These are phyloP conservation scores for Zygosaccharomyces pseudobailii DNA, from an alignment of 1,139 yeast species.

Conservation along the genomic window DNA sequence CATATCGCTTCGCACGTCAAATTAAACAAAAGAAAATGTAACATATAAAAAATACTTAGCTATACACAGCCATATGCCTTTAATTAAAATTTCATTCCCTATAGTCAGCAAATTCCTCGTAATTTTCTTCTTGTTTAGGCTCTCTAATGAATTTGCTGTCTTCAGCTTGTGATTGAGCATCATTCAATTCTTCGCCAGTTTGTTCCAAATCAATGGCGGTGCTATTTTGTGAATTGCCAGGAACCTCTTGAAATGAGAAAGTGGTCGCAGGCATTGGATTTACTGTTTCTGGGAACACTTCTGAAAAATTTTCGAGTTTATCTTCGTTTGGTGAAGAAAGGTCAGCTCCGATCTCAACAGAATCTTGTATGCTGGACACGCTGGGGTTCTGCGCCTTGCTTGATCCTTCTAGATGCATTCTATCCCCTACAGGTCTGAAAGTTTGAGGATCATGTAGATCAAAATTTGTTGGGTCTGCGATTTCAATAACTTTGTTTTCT, in stretches of 20 bases:
- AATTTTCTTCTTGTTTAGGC: not conserved
- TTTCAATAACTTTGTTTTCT: conserved; percentile 2
- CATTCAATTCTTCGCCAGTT: not conserved
- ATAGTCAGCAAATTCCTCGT: too few relatives aligned
- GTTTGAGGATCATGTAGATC: not conserved
- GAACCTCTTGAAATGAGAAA: not conserved
- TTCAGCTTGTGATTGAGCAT: not conserved
- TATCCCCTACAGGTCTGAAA: not conserved
- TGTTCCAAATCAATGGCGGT: not conserved
- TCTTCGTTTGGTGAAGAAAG: not conserved
- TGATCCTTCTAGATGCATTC: not conserved
- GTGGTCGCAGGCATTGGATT: not conserved
- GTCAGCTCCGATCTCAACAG: not conserved
- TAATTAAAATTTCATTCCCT: not conserved
- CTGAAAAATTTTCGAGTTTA: not conserved
- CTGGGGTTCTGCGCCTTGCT: not conserved
- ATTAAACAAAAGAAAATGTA: not conserved
- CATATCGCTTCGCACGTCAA: not conserved
- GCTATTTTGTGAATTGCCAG: not conserved
- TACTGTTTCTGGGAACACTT: not conserved
- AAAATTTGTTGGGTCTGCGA: not conserved
- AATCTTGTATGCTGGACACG: not conserved
- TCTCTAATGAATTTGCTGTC: not conserved
- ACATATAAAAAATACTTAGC: not conserved
- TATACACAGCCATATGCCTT: not conserved